Evolutionary conservation across 2,329 filamentous ascomycete genomes (phyloP), one percentile per base, ranked within the genome.

Genomic region (Calycina marina): DNA sequence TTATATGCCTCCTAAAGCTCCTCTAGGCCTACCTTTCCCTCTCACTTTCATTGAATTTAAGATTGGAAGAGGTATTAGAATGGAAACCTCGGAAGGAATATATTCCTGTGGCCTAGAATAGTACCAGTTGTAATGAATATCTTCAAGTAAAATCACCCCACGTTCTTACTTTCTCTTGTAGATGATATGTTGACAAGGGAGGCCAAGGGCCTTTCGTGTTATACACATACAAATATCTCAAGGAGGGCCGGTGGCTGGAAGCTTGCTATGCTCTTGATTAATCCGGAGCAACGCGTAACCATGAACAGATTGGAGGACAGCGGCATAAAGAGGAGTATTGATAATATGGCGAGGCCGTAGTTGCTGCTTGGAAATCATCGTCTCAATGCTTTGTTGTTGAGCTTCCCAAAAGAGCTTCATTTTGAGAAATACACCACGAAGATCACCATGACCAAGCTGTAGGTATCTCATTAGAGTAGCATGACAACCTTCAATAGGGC

Each of bases 241-340:
- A 6, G 28, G 28, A 9, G 4, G 8, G 15, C 28, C 28, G 5
- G 13, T 12, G 4, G 4, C 13, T 5, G 17, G 28, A 5, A 30
- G 11, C 17, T 30, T 30, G 9, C 10, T 11, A 18, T 30, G 16
- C 17, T 30, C 28, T 11, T 18, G 5, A 11, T 12, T 4, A 13
- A 30, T 6, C 14, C 12, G 5, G 10, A 18, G 16, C 4, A 30
- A 17, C 11, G 28, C 28, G 17, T 18, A 20, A 17, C 17, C 17
- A 20, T 30, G 28, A 22, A 30, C 28, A 5, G 18, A 10, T n/a
- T 22, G 6, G 8, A 30, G 4, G 8, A 30, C 11, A 30, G 28
- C 28, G 12, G 28, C 17, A 30, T 18, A 30, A 22, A 30, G 28
- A 30, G 28, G 17, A 15, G 16, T 30, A 20, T 30, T 30, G 4